A percentile compares a stretch with the other conserved stretches of the same genome.
These are phyloP conservation scores for Arthroderma uncinatum DNA, from an alignment of 2,329 filamentous ascomycete genomes.

Conservation along the genomic window DNA sequence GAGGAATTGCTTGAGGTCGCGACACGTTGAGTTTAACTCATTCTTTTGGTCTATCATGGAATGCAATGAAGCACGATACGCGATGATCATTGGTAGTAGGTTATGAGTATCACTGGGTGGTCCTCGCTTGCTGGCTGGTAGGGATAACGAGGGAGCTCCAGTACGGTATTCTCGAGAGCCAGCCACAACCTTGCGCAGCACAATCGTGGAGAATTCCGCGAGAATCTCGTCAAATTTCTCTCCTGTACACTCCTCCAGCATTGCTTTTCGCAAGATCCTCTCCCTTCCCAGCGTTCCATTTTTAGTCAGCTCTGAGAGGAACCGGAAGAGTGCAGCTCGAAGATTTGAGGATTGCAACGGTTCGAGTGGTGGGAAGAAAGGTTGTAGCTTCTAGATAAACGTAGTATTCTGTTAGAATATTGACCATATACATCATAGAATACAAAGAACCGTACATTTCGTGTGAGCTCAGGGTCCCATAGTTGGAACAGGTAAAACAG, in stretches of 20 bases:
- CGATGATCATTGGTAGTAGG: constrained; percentile 57
- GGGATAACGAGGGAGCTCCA: constrained; percentile 12
- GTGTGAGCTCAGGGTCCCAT: constrained; percentile 68
- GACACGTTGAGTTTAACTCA: constrained; percentile 47
- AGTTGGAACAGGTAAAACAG: constrained; percentile 76
- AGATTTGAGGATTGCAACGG: constrained; percentile 85
- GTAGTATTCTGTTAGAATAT: constrained; percentile 4
- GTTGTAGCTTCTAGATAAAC: constrained; percentile 60
- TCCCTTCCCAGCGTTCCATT: constrained; percentile 71
- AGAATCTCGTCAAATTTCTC: constrained; percentile 82
- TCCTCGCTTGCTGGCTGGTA: constrained; percentile 44
- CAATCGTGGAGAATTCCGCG: constrained; percentile 69
- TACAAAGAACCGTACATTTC: constrained; percentile 45
- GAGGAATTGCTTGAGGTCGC: constrained; percentile 55
- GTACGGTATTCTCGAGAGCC: neutral
- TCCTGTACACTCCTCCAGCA: constrained; percentile 92
- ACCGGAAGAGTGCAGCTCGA: constrained; percentile 68
- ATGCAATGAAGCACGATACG: constrained; percentile 58
- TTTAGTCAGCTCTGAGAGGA: constrained; percentile 77
- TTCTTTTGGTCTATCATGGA: constrained; percentile 50
- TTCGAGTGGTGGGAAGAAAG: constrained; percentile 83
- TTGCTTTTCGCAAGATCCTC: constrained; percentile 74
- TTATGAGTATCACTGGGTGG: constrained; percentile 26
- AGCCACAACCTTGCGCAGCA: constrained; percentile 57
- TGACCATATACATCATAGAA: neutral